These are phyloP conservation scores for Colletotrichum sp. DNA, from an alignment of 2,329 filamentous ascomycete genomes.

Conservation along the genomic window DNA sequence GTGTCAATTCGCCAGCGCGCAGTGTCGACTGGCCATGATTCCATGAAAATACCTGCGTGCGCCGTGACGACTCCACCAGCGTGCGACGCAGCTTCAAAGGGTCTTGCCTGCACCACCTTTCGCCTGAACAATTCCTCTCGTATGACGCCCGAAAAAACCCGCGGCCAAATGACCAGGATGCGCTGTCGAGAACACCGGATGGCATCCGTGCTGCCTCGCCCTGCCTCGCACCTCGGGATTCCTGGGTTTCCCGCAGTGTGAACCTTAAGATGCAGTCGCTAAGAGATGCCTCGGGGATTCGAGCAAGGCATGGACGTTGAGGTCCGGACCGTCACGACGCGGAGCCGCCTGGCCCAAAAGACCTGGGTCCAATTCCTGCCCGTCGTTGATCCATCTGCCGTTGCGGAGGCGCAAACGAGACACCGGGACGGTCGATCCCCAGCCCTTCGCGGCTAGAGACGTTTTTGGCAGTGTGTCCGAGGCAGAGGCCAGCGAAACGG, in stretches of 20 bases:
- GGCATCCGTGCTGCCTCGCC: slow-evolving; percentile 6
- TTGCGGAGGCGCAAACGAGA: neutral
- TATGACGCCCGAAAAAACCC: neutral
- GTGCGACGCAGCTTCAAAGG: slow-evolving; percentile 3
- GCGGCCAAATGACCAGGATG: neutral
- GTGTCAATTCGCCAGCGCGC: neutral
- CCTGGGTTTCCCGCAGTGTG: neutral
- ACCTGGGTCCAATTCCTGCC: neutral
- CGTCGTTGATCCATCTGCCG: neutral
- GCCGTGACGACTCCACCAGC: neutral
- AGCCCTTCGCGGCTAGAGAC: neutral
- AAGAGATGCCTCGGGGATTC: neutral
- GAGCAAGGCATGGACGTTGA: neutral
- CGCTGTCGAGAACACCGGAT: neutral
- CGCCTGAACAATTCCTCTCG: neutral
- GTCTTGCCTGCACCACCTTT: neutral
- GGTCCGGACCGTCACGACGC: neutral
- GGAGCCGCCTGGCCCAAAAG: neutral
- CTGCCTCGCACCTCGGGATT: neutral
- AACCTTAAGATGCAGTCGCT: neutral
- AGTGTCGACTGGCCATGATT: neutral
- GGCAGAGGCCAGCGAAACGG: neutral
- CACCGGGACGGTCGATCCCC: neutral
- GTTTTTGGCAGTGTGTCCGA: slow-evolving; percentile 10
- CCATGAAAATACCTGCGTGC: neutral